Evolutionary conservation across 495 filamentous ascomycete genomes (phyloP), one percentile per base, ranked within the genome.

Genomic region (Annulohypoxylon maeteangense): DNA sequence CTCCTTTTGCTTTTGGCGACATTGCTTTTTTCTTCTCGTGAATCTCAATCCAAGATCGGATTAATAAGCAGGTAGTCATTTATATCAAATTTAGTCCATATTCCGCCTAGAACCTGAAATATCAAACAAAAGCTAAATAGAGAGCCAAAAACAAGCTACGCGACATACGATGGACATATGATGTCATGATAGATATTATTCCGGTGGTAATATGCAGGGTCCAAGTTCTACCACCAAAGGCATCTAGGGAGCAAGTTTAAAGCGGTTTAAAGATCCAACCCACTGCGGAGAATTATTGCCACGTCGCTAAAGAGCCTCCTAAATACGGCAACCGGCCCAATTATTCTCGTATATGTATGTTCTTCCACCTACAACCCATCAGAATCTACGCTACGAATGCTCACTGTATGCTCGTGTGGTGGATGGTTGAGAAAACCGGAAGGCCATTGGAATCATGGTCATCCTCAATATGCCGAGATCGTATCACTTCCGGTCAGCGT

Each of bases 281-380:
- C 36, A 44, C 14, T 44, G 36, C 34, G 36, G 54, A 57, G 54
- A 14, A 23, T 20, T 25, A 40, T 18, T 57, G 55, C 55, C 55
- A 58, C 55, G 55, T 58, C 11, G 36, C 20, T 36, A 58, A 18
- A 29, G 50, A 38, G 20, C 8, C 23, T 38, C 54, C 55, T 36
- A 29, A 36, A 42, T 42, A n/a, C 36, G 36, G 36, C 22, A 44
- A 44, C 10, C 36, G 16, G 29, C 34, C 55, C n/a, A 29, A 7
- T 25, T 29, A 36, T 18, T 44, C 12, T n/a, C 22, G 8, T n/a
- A 44, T 58, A 23, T 34, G 14, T 29, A 27, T 3, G 36, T 27
- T 29, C 18, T 27, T 44, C 12, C 29, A 6, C 20, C 7, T 7
- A 40, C 5, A 16, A 10, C 23, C 55, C 36, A 27, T 8, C n/a